Evolutionary conservation across 805 yeast genomes (phyloP).

Genomic region (Clavispora asparagi): DNA sequence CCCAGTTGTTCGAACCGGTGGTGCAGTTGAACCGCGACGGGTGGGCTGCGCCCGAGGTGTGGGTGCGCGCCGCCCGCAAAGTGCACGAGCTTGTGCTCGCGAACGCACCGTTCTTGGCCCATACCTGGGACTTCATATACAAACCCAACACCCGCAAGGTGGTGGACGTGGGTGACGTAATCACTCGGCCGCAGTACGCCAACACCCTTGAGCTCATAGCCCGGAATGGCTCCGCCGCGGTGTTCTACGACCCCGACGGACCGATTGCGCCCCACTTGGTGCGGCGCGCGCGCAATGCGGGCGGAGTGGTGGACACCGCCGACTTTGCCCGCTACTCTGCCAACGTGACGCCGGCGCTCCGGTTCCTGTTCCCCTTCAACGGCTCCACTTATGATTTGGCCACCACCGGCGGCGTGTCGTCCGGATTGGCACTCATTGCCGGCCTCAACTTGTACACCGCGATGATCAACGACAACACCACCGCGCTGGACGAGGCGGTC

Average conservation of each 20-base stretch:
- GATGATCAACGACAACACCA: slow-evolving; percentile 24
- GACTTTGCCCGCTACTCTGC: slow-evolving; percentile 67
- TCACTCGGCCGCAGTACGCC: slow-evolving; percentile 60
- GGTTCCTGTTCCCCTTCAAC: slow-evolving; percentile 13
- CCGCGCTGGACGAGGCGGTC: not conserved
- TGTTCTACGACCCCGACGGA: slow-evolving; percentile 81
- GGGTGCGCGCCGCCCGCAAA: slow-evolving; percentile 32
- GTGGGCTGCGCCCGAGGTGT: slow-evolving; percentile 16
- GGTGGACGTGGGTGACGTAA: slow-evolving; percentile 51
- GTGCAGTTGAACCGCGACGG: slow-evolving; percentile 61
- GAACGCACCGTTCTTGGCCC: slow-evolving; percentile 21
- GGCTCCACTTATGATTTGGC: slow-evolving; percentile 19
- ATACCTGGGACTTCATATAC: slow-evolving; percentile 56
- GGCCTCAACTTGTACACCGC: slow-evolving; percentile 59
- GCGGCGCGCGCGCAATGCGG: slow-evolving; percentile 41
- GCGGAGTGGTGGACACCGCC: slow-evolving; percentile 61
- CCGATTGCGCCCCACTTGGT: slow-evolving; percentile 63
- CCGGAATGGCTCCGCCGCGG: slow-evolving; percentile 65
- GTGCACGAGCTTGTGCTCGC: slow-evolving; percentile 19
- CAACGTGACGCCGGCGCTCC: slow-evolving; percentile 33
- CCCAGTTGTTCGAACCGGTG: slow-evolving; percentile 69
- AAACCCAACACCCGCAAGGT: slow-evolving; percentile 21
- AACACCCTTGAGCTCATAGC: slow-evolving; percentile 66
- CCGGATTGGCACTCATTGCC: slow-evolving; percentile 76
- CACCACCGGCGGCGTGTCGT: slow-evolving; percentile 66